A percentile compares a stretch with the other conserved stretches of the same genome.
phyloP scores from a whole-genome alignment of 2,329 filamentous ascomycete species.

The Hymenoscyphus infarciens region DNA sequence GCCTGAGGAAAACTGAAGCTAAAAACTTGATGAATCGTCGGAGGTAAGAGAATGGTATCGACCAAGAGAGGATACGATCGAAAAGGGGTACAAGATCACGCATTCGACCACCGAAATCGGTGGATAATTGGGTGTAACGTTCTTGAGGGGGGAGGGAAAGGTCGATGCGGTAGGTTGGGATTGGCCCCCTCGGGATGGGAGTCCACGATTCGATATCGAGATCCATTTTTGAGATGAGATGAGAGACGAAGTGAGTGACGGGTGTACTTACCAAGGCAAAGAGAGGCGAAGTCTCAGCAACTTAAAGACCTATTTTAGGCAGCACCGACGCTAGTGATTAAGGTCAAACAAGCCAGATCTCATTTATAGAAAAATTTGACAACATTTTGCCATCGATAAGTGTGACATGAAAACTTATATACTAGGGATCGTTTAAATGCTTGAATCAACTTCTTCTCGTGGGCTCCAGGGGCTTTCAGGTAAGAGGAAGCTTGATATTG shows the following conservation, averaged over 20 bases:
- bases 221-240: not conserved
- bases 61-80: constrained; percentile 43
- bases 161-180: constrained; percentile 48
- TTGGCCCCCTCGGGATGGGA: constrained; percentile 10
- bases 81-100: constrained; percentile 46
- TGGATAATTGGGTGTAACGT: constrained; percentile 49
- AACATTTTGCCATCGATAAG: not conserved
- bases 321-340: not conserved
- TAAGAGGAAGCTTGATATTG: too few species aligned
- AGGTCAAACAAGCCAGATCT: not conserved
- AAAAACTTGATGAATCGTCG: constrained; percentile 35
- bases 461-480: too few species aligned
- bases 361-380: not conserved
- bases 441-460: too few species aligned
- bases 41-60: constrained; percentile 26
- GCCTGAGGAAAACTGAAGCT: constrained; percentile 46
- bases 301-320: not conserved
- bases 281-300: not conserved
- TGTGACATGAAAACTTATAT: too few species aligned
- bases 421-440: too few species aligned
- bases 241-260: not conserved
- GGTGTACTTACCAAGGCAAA: not conserved
- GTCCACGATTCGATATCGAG: not conserved
- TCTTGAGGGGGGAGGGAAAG: constrained; percentile 49
- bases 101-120: constrained; percentile 43